phyloP scores from a whole-genome alignment of 164 flowering plant genomes.

The Cinnamomum chago region DNA sequence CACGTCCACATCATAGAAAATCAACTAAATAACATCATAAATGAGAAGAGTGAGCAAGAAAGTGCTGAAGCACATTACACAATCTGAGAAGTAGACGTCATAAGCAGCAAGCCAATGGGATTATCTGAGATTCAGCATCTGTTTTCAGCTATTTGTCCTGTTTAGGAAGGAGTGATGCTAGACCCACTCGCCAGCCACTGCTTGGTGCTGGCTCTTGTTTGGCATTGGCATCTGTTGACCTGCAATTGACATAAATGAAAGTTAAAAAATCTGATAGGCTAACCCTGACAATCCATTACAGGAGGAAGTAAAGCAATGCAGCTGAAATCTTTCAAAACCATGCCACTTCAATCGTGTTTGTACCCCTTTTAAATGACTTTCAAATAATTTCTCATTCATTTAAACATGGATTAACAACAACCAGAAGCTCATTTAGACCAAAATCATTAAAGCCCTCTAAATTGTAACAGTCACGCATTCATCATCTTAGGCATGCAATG shows the following conservation, averaged over 20 bases:
- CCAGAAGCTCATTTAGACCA: too few relatives aligned
- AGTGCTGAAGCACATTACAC: not conserved
- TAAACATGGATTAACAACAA: too few relatives aligned
- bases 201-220: conserved; percentile 23
- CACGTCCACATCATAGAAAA: not conserved
- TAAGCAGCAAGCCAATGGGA: not conserved
- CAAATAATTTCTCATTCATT: too few relatives aligned
- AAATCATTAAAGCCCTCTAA: too few relatives aligned
- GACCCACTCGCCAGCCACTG: conserved; percentile 21
- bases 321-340: too few relatives aligned
- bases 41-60: not conserved
- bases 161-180: conserved; percentile 26
- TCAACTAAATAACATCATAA: not conserved
- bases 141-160: conserved; percentile 22
- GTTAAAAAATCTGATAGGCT: not conserved
- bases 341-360: too few relatives aligned
- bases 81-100: not conserved
- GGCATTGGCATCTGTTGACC: conserved; percentile 27
- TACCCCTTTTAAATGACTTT: too few relatives aligned
- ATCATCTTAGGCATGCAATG: too few relatives aligned
- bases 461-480: too few relatives aligned
- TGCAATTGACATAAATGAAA: conserved; percentile 12
- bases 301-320: not conserved
- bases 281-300: not conserved
- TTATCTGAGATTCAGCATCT: not conserved